Conservation (phyloP, 192 early-diverging fungal genomes). For the Diversispora eburnea region DNA sequence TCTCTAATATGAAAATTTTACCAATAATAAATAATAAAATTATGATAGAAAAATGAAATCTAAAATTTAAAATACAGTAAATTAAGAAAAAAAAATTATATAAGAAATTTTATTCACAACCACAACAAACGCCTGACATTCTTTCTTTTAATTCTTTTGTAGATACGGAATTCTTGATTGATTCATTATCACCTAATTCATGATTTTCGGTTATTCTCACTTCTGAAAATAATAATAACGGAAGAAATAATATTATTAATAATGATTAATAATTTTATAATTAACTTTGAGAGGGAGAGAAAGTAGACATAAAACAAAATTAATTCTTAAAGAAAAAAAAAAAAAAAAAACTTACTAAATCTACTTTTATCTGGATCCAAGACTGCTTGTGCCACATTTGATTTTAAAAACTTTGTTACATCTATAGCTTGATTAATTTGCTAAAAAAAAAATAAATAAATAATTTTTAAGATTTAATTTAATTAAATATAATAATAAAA, state of each 20-base stretch:
- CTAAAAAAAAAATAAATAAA: background rate
- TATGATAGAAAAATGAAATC: too few relatives aligned
- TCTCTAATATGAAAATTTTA: too few relatives aligned
- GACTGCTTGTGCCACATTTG: background rate
- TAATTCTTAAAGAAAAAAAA: background rate
- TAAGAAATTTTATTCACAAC: too few relatives aligned
- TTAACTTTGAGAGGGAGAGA: background rate
- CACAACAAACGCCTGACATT: background rate
- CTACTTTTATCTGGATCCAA: background rate
- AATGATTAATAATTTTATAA: background rate
- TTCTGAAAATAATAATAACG: background rate
- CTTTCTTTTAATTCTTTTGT: background rate
- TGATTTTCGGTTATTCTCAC: background rate
- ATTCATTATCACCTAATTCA: constrained; percentile 23
- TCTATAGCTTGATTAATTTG: constrained; percentile 7
- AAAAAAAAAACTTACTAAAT: constrained; percentile 1
- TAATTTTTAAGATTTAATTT: background rate
- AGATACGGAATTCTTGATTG: constrained; percentile 8
- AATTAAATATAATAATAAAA: background rate
- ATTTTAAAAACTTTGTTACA: background rate
- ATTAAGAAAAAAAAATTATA: too few relatives aligned
- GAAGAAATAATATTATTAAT: background rate
- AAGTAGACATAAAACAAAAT: too few relatives aligned
- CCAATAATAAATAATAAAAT: too few relatives aligned
- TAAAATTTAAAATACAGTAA: too few relatives aligned